Evolutionary conservation across 352 stramenopile genomes (phyloP).

Genomic region (Saprolegnia diclina): DNA sequence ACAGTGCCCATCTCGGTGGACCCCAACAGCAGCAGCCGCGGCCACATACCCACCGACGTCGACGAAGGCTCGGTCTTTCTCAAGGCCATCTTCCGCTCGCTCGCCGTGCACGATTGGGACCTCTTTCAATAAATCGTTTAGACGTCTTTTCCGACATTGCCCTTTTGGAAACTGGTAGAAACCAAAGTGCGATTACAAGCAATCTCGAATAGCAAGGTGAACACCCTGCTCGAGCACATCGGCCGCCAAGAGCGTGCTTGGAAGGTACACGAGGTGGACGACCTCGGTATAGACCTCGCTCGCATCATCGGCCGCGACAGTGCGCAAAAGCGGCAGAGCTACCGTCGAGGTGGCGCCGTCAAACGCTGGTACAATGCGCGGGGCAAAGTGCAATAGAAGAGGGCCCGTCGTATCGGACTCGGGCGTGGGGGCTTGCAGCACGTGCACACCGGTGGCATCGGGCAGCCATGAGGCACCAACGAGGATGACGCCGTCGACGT

Average conservation of each 20-base stretch:
- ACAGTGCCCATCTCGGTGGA: constrained; percentile 73
- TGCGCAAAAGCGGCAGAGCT: background rate
- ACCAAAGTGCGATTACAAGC: background rate
- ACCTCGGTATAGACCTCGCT: background rate
- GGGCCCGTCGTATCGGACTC: background rate
- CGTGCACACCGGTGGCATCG: background rate
- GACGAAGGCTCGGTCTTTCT: constrained; percentile 67
- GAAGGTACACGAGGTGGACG: background rate
- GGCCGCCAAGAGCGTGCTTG: constrained; percentile 5
- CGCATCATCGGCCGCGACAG: background rate
- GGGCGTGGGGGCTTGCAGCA: background rate
- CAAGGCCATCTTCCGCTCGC: constrained; percentile 60
- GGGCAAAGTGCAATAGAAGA: background rate
- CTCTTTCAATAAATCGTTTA: constrained; percentile 31
- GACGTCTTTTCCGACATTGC: background rate
- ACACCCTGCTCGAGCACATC: constrained; percentile 11
- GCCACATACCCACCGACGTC: constrained; percentile 55
- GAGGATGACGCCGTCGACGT: constrained; percentile 5
- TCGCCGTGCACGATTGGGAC: constrained; percentile 63
- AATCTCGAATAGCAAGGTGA: constrained; percentile 10
- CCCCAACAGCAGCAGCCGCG: constrained; percentile 54
- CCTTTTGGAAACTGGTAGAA: background rate
- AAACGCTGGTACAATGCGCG: background rate
- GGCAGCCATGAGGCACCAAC: background rate
- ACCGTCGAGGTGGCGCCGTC: background rate